A percentile compares a stretch with the other conserved stretches of the same genome.
phyloP scores from a whole-genome alignment of 2,329 filamentous ascomycete genomes.

The Escovopsis sp. region DNA sequence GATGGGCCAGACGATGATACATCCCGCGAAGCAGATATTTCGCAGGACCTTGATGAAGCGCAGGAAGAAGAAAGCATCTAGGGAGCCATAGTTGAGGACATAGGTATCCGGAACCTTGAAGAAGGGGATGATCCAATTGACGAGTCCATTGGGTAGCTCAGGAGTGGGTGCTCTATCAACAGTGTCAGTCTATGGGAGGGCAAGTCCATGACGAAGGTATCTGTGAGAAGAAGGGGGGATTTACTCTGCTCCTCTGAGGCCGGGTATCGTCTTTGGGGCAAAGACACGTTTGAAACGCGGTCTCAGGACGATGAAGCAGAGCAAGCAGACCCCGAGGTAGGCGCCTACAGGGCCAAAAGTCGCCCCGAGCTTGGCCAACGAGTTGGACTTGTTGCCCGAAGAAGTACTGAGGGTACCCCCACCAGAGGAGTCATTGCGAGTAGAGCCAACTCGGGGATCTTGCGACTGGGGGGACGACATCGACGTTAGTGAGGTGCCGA shows the following conservation, averaged over 20 bases:
- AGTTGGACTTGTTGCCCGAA: constrained; percentile 19
- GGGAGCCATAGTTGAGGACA: constrained; percentile 75
- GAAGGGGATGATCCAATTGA: constrained; percentile 55
- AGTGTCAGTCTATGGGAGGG: neutral
- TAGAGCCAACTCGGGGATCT: constrained; percentile 22
- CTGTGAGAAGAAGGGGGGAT: constrained; percentile 3
- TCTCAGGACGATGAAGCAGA: constrained; percentile 34
- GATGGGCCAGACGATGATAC: constrained; percentile 72
- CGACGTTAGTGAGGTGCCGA: neutral
- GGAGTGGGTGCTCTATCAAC: constrained; percentile 40
- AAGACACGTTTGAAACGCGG: constrained; percentile 38
- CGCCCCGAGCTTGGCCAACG: constrained; percentile 24
- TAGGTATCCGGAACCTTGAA: constrained; percentile 59
- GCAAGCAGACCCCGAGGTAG: constrained; percentile 34
- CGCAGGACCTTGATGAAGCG: constrained; percentile 58
- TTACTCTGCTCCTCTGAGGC: constrained; percentile 30
- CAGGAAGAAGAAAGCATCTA: constrained; percentile 84
- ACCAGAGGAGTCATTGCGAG: constrained; percentile 18
- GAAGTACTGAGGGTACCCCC: constrained; percentile 21
- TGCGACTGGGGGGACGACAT: constrained; percentile 1
- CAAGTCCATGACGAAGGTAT: too few species aligned
- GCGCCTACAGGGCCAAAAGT: constrained; percentile 40
- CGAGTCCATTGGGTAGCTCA: constrained; percentile 41
- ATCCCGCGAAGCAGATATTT: constrained; percentile 72
- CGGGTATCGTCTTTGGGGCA: constrained; percentile 34